Evolutionary conservation across 257 asterid genomes (phyloP), one percentile per base, ranked within the genome.

Genomic region (Eucommia ulmoides): DNA sequence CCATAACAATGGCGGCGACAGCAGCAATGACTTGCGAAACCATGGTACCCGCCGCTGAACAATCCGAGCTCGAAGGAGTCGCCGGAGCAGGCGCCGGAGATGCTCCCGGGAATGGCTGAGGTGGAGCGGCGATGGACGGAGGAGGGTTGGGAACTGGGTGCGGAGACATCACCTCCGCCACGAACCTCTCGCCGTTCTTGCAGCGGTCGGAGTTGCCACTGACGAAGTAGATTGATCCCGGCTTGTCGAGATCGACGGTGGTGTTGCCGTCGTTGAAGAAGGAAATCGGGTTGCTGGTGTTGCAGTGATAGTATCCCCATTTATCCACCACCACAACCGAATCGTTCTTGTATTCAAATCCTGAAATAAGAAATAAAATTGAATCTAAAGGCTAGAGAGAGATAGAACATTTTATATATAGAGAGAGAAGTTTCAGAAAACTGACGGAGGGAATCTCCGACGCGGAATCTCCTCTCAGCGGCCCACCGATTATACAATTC

Each of bases 291-390:
- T 57, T 61, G 71, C 68, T 78, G 0, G 74, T 58, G 59, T 84
- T 71, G 81, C 95, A 84, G 57, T 84, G 95, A 48, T 74, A 84
- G 62, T 72, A 84, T 23, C 83, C 93, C 72, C 77, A 81, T 63
- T 79, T 84, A 42, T 71, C 79, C 47, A 84, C 95, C 54, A 68
- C 70, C 20, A 68, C 33, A 11, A 84, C 82, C 1, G 93, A 59
- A 57, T 84, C 89, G 24, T 81, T 84, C 53, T 69, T 74, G 71
- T 84, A 84, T 65, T 57, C 79, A 9, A 84, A 84, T 57, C 86
- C 95, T 84, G 50, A 42, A 15, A 6, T 4, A 2, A 42, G 1
- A 16, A 8, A 15, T 21, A 3, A 3, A 42, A 42, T 16, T 21
- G 4, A 14, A 38, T 3, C 2, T 8, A 38, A 38, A 14, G n/a